Base-by-base conservation (phyloP, 345 rosid genomes). In the Bruguiera sexangula region DNA sequence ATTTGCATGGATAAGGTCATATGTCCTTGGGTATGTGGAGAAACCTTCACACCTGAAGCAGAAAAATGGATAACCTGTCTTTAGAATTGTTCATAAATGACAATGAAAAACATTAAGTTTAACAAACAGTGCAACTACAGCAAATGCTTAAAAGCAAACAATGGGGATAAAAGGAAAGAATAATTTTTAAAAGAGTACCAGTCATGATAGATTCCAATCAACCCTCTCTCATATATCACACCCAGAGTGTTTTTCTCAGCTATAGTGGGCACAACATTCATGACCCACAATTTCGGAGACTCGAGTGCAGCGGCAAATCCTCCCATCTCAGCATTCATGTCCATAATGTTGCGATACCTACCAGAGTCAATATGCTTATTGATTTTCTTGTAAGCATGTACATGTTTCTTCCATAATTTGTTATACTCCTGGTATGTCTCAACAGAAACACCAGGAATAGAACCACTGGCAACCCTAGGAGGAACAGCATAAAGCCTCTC, bases 11-110 rank as follows among this genome's bases (percentile, higher is more conserved):
- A 95, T 85, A 54, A 92, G 79, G 73, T 95, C 98, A 54, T 95
- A 95, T 51, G 99, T 90, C 84, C 99, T 95, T 31, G 96, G 99
- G 71, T 95, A 95, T 16, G 99, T 92, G 24, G 98, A 95, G 91
- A 95, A 92, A 68, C 84, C 96, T 83, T 96, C 98, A 81, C 99
- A 92, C 98, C 99, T 96, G 83, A 66, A 57, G 65, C 37, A 51
- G 29, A 24, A 24, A 29, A 24, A 58, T 15, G 32, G 26, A 37
- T 26, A 37, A 21, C n/a, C 24, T 51, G 21, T 55, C 32, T n/a
- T 31, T n/a, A 11, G 21, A 63, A 48, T 21, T 21, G 24, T 26
- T 0, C 6, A 22, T 55, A 8, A 26, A 55, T 55, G 11, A 55
- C 11, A 13, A 15, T 8, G 60, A 10, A 22, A 55, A 55, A 53